A percentile compares a stretch with the other conserved stretches of the same genome.
Evolutionary conservation across 371 early-diverging fungal species (phyloP).

Genomic region (Apophysomyces ossiformis): DNA sequence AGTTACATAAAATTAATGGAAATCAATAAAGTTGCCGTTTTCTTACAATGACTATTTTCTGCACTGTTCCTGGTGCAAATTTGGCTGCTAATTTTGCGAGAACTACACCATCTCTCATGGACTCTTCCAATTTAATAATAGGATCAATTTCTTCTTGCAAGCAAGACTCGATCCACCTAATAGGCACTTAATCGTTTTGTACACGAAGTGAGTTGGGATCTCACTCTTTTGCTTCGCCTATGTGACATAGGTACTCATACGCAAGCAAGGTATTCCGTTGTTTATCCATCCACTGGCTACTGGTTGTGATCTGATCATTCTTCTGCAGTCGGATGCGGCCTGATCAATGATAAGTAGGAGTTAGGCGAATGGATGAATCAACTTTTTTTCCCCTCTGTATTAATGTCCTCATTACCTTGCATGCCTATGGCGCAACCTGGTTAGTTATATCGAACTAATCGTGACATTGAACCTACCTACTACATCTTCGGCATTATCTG

Average conservation of each 20-base stretch:
- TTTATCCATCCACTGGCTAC: conserved; percentile 92
- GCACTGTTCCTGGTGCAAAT: conserved; percentile 86
- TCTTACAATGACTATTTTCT: conserved; percentile 83
- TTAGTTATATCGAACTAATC: neutral
- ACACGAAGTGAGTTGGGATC: conserved; percentile 11
- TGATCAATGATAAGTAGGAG: conserved; percentile 8
- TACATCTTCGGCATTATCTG: conserved; percentile 51
- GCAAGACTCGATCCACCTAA: conserved; percentile 96
- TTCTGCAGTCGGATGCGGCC: conserved; percentile 71
- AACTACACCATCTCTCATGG: conserved; percentile 92
- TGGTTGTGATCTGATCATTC: conserved; percentile 46
- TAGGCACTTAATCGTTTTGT: neutral
- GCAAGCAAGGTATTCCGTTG: conserved; percentile 92
- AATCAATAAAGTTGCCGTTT: neutral
- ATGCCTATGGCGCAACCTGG: conserved; percentile 20
- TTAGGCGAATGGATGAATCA: neutral
- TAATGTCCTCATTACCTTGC: conserved; percentile 23
- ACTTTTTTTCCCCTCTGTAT: neutral
- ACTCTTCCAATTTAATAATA: conserved; percentile 85
- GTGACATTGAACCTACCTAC: conserved; percentile 33
- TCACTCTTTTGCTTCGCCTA: conserved; percentile 99
- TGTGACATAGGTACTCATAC: conserved; percentile 99
- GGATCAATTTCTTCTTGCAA: conserved; percentile 81
- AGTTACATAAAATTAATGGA: too few relatives aligned
- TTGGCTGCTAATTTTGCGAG: conserved; percentile 91